Base-by-base conservation (phyloP, 2,329 filamentous ascomycete genomes). In the Penicillium griseofulvum region DNA sequence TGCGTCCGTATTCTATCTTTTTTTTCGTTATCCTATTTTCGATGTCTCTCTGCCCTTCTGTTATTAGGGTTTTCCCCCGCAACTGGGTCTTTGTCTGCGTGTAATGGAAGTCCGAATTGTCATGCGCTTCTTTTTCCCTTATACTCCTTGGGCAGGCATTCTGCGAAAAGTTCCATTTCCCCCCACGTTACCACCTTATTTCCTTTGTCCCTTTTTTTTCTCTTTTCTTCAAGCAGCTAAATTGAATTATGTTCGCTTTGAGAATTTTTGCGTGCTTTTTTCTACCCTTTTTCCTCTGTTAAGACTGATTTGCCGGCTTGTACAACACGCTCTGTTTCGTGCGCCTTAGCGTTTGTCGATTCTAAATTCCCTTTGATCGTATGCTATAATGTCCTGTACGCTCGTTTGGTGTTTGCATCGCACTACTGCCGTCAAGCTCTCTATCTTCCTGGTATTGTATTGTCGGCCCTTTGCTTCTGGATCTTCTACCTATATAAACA, bases 91-190 rank as follows among this genome's bases (percentile, higher is more conserved):
- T 62, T 62, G 52, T 70, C 66, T 67, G 67, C 66, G 70, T 73
- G 70, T 73, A 70, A 70, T 68, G 69, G 66, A 68, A 70, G 71
- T 70, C 60, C 61, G 67, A 71, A 68, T 67, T 65, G 58, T 71
- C 56, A 64, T 69, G 66, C 64, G 65, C 61, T 65, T 68, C 58
- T 61, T 58, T 49, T 67, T 65, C 57, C 62, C 61, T 65, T 64
- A 69, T 73, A 69, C 65, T 68, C 66, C 67, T 67, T 74, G 73
- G 74, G 73, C 71, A 74, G 73, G 73, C 73, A 70, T 70, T 75
- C 65, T 75, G 73, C 72, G 71, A 76, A 76, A 76, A 76, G 70
- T 76, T 71, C 65, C 64, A 63, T 67, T 65, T 68, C 57, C 64
- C 36, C 48, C 65, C 61, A 60, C 61, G 56, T 28, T 43, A 54